These are phyloP conservation scores for Chytridiales sp. DNA, from an alignment of 371 early-diverging fungal genomes.

Conservation along the genomic window DNA sequence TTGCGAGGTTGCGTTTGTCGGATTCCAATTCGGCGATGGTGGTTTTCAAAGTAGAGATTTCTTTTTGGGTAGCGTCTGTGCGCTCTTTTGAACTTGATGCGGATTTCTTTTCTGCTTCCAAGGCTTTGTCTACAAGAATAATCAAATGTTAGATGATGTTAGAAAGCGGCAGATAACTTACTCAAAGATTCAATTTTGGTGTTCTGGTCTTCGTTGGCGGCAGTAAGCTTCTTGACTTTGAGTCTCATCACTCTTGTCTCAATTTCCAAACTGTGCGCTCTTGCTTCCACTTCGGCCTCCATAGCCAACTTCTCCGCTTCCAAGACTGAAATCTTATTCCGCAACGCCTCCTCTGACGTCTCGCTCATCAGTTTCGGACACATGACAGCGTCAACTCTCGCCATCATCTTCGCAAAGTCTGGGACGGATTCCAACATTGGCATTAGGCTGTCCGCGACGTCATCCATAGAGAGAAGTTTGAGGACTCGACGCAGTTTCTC, in stretches of 20 bases:
- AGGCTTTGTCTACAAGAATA: neutral
- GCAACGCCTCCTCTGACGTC: constrained; percentile 17
- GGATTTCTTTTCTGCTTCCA: neutral
- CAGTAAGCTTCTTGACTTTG: neutral
- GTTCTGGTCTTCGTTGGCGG: neutral
- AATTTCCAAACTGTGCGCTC: constrained; percentile 11
- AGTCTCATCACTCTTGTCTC: constrained; percentile 5
- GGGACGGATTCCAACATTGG: no score
- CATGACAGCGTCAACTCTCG: neutral
- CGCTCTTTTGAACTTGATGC: neutral
- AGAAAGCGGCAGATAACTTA: neutral
- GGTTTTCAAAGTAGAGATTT: constrained; percentile 18
- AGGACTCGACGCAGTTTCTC: no score
- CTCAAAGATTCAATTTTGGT: neutral
- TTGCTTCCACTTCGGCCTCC: constrained; percentile 13
- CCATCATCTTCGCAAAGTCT: no score
- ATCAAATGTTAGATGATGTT: neutral
- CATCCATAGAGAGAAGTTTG: no score
- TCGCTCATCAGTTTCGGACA: constrained; percentile 8
- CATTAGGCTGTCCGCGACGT: no score
- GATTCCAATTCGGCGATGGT: constrained; percentile 13
- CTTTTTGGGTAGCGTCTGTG: constrained; percentile 1
- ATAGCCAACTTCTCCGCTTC: constrained; percentile 17
- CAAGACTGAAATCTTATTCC: constrained; percentile 9
- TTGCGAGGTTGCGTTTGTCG: constrained; percentile 35